Conservation (phyloP, 2,329 filamentous ascomycete genomes). For the Alternaria tenuissima region DNA sequence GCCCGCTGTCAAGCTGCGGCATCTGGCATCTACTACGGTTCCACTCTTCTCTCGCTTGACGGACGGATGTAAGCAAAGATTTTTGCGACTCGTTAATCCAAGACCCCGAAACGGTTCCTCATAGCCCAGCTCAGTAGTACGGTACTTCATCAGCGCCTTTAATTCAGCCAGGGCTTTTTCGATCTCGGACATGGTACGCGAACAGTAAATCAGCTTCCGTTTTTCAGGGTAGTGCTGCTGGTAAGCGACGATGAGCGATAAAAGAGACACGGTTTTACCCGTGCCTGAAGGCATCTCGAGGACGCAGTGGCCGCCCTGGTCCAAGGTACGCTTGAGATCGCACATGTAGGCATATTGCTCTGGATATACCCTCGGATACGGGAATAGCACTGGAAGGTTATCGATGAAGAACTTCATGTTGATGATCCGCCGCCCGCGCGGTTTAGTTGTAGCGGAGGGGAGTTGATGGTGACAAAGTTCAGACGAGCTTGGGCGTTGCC, state of each 20-base stretch:
- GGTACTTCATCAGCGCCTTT: slow-evolving; percentile 93
- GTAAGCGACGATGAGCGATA: slow-evolving; percentile 96
- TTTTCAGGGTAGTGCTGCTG: slow-evolving; percentile 93
- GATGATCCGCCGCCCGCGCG: slow-evolving; percentile 28
- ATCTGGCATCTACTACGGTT: slow-evolving; percentile 91
- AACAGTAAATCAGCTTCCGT: slow-evolving; percentile 97
- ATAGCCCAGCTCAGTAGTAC: slow-evolving; percentile 84
- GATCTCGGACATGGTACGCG: slow-evolving; percentile 99
- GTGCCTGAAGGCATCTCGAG: slow-evolving; percentile 99
- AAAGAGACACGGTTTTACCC: slow-evolving; percentile 93
- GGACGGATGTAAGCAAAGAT: slow-evolving; percentile 92
- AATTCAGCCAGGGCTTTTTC: slow-evolving; percentile 95
- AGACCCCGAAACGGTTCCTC: slow-evolving; percentile 93
- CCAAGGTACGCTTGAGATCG: slow-evolving; percentile 86
- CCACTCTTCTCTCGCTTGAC: slow-evolving; percentile 98
- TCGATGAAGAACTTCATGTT: slow-evolving; percentile 84
- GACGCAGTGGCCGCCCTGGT: slow-evolving; percentile 93
- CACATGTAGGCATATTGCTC: slow-evolving; percentile 74
- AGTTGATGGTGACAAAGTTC: slow-evolving; percentile 22
- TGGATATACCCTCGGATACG: slow-evolving; percentile 78
- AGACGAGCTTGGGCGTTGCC: slow-evolving; percentile 16
- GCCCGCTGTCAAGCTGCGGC: slow-evolving; percentile 91
- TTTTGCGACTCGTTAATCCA: slow-evolving; percentile 95
- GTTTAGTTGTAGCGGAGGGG: slow-evolving; percentile 29
- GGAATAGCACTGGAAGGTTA: slow-evolving; percentile 74